Evolutionary conservation across 441 rosid genomes (phyloP), one percentile per base, ranked within the genome.

Genomic region (Croton laevigatus): DNA sequence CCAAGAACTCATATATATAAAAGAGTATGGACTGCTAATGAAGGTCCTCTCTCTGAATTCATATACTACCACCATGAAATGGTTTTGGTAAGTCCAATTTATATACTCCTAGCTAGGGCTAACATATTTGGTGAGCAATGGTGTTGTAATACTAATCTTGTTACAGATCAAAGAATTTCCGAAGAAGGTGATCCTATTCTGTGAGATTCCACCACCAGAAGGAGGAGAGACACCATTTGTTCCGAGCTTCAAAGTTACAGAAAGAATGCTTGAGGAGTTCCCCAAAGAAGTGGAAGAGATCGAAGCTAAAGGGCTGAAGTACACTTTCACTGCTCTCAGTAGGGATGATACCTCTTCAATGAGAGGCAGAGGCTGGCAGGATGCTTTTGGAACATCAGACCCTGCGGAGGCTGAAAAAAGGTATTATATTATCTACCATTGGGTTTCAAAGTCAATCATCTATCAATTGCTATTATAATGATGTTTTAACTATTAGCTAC

Each of bases 171-270:
- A 74, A 68, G 89, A 84, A 45, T 71, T 1, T 59, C 94, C 90
- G 0, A 76, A 78, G 73, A 83, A 77, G 48, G 78, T 89, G 23
- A 36, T 84, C 3, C 78, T 87, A 3, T 87, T 71, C 79, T 89
- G 94, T 40, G 90, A 87, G 77, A 76, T 87, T 51, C 86, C 94
- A 11, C 83, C 94, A 1, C 88, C 88, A 3, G 86, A 82, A 61
- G 94, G 91, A 16, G 89, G 94, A 32, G 55, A 89, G 82, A 89
- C 94, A 4, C 94, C 91, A 2, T 81, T 87, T 63, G 94, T 89
- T 61, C 94, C 94, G n/a, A 86, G 82, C 73, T 7, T 83, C 62
- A 72, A 63, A 64, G 85, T 86, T 46, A 80, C 89, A 1, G 85
- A 86, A 53, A 59, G 62, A 69, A 82, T 85, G 89, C 65, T 84